Conservation (phyloP, 306 rosid species). For the Canavalia ensiformis region DNA sequence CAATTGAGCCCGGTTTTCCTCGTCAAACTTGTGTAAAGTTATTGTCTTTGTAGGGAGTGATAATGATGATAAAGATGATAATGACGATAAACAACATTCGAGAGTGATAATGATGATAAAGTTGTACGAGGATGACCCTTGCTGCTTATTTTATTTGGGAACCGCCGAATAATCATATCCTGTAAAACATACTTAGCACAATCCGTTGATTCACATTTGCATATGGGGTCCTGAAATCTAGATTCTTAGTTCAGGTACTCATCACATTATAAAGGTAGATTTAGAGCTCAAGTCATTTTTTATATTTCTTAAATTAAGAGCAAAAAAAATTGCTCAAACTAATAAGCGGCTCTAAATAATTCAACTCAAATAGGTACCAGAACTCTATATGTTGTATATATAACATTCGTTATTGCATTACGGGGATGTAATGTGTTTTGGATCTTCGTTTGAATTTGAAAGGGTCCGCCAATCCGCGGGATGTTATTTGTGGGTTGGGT, state of each 20-base stretch:
- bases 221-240: not conserved
- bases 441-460: no score
- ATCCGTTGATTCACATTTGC: not conserved
- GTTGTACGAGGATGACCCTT: slow-evolving; percentile 30
- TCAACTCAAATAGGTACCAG: no score
- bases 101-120: slow-evolving; percentile 63
- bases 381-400: no score
- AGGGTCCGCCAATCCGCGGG: no score
- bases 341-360: no score
- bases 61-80: slow-evolving; percentile 31
- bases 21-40: slow-evolving; percentile 43
- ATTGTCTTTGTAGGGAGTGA: slow-evolving; percentile 43
- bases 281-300: not conserved
- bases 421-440: no score
- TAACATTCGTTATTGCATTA: no score
- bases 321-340: not conserved
- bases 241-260: not conserved
- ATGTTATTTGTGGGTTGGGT: no score
- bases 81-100: slow-evolving; percentile 39
- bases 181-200: not conserved
- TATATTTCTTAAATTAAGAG: not conserved
- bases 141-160: slow-evolving; percentile 19
- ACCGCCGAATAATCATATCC: slow-evolving; percentile 36
- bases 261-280: not conserved
- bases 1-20: slow-evolving; percentile 45